These are phyloP conservation scores for Penicillium soppii DNA, from an alignment of 495 filamentous ascomycete species.

Conservation along the genomic window DNA sequence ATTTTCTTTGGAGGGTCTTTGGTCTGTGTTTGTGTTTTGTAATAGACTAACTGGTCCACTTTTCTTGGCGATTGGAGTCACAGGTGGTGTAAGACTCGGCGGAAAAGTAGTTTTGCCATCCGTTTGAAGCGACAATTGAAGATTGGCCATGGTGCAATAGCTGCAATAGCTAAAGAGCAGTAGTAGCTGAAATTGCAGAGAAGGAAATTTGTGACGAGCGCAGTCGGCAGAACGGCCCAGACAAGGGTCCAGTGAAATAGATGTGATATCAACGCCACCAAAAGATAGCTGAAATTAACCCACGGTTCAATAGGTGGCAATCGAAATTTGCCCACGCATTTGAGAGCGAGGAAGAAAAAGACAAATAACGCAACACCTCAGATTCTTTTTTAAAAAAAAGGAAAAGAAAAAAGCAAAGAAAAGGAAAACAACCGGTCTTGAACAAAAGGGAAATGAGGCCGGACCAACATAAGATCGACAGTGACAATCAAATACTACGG, in stretches of 20 bases:
- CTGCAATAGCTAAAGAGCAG: no score
- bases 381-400: slow-evolving; percentile 10
- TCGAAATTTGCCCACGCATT: neutral
- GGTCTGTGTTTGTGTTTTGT: neutral
- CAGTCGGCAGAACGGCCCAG: neutral
- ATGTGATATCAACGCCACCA: slow-evolving; percentile 19
- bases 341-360: neutral
- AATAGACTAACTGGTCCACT: slow-evolving; percentile 9
- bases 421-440: neutral
- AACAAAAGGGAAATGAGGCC: neutral
- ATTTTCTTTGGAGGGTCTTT: slow-evolving; percentile 12
- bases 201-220: neutral
- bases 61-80: slow-evolving; percentile 35
- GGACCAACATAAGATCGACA: neutral
- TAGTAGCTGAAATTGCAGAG: neutral
- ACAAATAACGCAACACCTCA: neutral
- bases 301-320: slow-evolving; percentile 17
- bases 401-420: slow-evolving; percentile 8
- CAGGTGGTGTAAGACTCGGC: slow-evolving; percentile 35
- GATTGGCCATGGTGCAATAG: slow-evolving; percentile 1
- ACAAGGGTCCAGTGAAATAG: neutral
- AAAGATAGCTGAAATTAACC: slow-evolving; percentile 12
- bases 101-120: slow-evolving; percentile 4
- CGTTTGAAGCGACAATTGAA: slow-evolving; percentile 30
- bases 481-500: slow-evolving; percentile 7